phyloP scores from a whole-genome alignment of 805 yeast genomes.

The Barnettozyma wickerhamii region DNA sequence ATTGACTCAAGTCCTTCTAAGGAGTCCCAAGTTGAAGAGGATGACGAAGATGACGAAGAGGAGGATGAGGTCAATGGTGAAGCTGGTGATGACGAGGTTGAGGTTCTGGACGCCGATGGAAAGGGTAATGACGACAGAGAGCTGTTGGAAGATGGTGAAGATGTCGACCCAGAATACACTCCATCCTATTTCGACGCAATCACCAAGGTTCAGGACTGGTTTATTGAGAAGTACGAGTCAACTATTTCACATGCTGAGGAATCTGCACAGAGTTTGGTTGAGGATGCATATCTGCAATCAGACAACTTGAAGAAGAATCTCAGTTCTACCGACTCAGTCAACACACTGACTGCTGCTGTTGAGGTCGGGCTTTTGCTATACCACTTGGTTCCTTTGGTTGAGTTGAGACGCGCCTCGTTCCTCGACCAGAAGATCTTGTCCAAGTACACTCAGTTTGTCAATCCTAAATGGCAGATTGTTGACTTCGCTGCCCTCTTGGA shows the following conservation, averaged over 20 bases:
- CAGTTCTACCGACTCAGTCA: slow-evolving; percentile 27
- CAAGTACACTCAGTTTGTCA: slow-evolving; percentile 16
- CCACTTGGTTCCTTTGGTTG: slow-evolving; percentile 17
- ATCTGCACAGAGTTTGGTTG: slow-evolving; percentile 8
- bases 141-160: slow-evolving; percentile 4
- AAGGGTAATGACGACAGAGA: slow-evolving; percentile 19
- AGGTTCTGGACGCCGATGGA: slow-evolving; percentile 12
- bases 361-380: slow-evolving; percentile 19
- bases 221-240: slow-evolving; percentile 20
- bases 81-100: slow-evolving; percentile 11
- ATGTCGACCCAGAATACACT: slow-evolving; percentile 14
- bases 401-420: slow-evolving; percentile 16
- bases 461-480: slow-evolving; percentile 13
- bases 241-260: slow-evolving; percentile 20
- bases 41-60: slow-evolving; percentile 7
- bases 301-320: slow-evolving; percentile 19
- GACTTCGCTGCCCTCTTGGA: slow-evolving; percentile 19
- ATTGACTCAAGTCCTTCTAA: slow-evolving; percentile 21
- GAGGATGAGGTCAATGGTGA: slow-evolving; percentile 13
- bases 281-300: slow-evolving; percentile 9
- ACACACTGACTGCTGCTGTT: slow-evolving; percentile 11
- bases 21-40: slow-evolving; percentile 4
- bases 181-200: slow-evolving; percentile 10
- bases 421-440: slow-evolving; percentile 19
- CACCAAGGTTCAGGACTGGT: slow-evolving; percentile 20